Evolutionary conservation across 225 moss, liverwort and hornwort species (phyloP), one percentile per base, ranked within the genome.

Genomic region (Pleurozium schreberi): DNA sequence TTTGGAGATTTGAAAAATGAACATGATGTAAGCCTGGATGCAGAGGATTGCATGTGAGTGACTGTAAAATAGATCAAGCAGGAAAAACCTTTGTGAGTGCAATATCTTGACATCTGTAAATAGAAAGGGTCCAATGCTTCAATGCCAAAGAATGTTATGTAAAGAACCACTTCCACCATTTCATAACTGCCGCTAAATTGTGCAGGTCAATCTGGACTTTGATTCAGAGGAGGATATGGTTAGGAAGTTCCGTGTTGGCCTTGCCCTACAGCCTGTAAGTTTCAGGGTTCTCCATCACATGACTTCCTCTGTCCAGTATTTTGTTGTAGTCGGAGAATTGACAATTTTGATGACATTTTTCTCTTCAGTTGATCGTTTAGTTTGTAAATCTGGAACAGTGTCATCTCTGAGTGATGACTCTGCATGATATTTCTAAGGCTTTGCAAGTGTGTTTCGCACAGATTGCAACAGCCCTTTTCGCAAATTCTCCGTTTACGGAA

Each of bases 141-240:
- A 62, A 50, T 85, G 60, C 19, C 47, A 28, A n/a, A 53, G 49
- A 40, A 33, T 79, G 66, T 30, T 23, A 10, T 87, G 65, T 71
- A 79, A 55, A 62, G 53, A 69, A 14, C 84, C n/a, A 67, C 23
- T 52, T 83, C 57, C 70, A 65, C 38, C 65, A 52, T 50, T 83
- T 59, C 60, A 84, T 64, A 55, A 64, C 14, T 69, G 60, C 79
- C n/a, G 53, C 82, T 58, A 17, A 36, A 84, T 40, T 52, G 85
- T 83, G 65, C 92, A 96, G 97, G 97, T 97, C 79, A 97, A 98
- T 89, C 89, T 98, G 89, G 97, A 96, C 83, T 98, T 96, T 84
- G 95, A 94, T 64, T 93, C 97, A 18, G 97, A 98, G 92, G 96
- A 96, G 92, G 97, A 98, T 81, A 98, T 98, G 97, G 89, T 95